Conservation (phyloP, 768 basidiomycete species). For the Polyporus arcularius region DNA sequence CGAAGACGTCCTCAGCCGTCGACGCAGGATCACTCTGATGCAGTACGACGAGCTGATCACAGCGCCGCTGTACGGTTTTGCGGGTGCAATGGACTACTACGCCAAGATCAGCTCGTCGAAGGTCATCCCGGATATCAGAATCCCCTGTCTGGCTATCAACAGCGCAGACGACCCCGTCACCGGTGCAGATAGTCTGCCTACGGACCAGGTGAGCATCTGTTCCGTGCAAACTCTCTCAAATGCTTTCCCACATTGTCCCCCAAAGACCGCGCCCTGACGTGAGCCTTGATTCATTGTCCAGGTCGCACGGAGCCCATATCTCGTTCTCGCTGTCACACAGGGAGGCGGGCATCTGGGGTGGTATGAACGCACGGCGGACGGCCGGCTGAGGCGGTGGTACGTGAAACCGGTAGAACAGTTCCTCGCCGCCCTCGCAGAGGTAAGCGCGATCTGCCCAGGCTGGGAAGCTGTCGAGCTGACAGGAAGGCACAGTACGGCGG, state of each 20-base stretch:
- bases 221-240: background rate
- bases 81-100: conserved; percentile 22
- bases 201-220: conserved; percentile 11
- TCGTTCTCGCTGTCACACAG: conserved; percentile 22
- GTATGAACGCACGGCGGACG: conserved; percentile 20
- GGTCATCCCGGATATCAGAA: conserved; percentile 12
- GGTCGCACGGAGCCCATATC: conserved; percentile 16
- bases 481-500: conserved; percentile 9
- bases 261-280: background rate
- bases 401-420: conserved; percentile 23
- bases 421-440: conserved; percentile 24
- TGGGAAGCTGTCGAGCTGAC: background rate
- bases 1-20: conserved; percentile 12
- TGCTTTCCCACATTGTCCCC: background rate
- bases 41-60: conserved; percentile 19
- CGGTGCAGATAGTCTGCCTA: conserved; percentile 10
- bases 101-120: conserved; percentile 15
- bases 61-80: conserved; percentile 21
- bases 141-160: conserved; percentile 25
- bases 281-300: background rate
- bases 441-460: conserved; percentile 1
- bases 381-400: conserved; percentile 23
- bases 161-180: conserved; percentile 25
- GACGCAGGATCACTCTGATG: conserved; percentile 10
- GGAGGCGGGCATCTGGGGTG: conserved; percentile 28